Conservation (phyloP, 148 eudicot species). For the Camellia sinensis region DNA sequence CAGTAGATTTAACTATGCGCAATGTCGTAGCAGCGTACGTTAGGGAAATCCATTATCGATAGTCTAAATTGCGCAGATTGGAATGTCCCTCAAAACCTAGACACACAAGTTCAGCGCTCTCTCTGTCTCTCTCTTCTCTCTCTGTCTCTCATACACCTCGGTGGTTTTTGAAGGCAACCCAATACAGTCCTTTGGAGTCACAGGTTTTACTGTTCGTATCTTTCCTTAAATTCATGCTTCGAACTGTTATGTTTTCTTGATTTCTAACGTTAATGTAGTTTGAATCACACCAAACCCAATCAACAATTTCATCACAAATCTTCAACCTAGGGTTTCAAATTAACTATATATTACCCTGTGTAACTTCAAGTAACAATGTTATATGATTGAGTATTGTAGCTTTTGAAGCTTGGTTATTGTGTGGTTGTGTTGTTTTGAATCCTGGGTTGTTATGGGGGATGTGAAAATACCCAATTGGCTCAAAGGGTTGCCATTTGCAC, state of each 20-base stretch:
- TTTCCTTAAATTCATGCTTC: not conserved
- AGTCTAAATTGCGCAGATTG: not conserved
- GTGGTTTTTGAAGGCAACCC: conserved; percentile 6
- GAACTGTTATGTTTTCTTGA: not conserved
- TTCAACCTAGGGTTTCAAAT: conserved; percentile 8
- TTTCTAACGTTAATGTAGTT: conserved; percentile 12
- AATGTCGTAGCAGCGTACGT: not conserved
- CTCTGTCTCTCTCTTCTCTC: not conserved
- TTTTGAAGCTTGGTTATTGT: not conserved
- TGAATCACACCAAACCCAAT: not conserved
- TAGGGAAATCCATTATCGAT: not conserved
- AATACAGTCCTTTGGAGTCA: not conserved
- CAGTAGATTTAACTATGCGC: not conserved
- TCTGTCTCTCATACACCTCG: not conserved
- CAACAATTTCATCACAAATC: not conserved
- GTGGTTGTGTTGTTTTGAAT: not conserved
- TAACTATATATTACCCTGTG: not conserved
- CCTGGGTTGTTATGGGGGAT: conserved; percentile 48
- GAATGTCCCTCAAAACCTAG: conserved; percentile 3
- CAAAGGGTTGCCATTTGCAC: conserved; percentile 71
- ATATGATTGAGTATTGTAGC: not conserved
- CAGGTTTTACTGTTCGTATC: conserved; percentile 2
- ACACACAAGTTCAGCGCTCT: not conserved
- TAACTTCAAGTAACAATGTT: not conserved
- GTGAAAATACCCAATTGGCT: conserved; percentile 80